These are phyloP conservation scores for Arthrobotrys pseudoclavata DNA, from an alignment of 2,329 filamentous ascomycete genomes.

Conservation along the genomic window DNA sequence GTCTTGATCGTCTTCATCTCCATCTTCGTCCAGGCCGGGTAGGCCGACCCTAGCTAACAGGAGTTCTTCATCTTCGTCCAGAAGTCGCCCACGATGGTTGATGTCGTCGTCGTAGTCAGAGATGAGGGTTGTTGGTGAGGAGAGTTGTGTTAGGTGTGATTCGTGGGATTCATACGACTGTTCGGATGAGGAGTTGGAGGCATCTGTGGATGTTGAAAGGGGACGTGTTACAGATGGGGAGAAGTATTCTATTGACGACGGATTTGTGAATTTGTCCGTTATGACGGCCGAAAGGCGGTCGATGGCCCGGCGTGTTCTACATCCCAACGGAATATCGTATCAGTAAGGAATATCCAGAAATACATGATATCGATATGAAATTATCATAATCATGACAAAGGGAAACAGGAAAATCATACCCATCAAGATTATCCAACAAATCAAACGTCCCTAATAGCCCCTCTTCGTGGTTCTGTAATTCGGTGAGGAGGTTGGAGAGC, in stretches of 20 bases:
- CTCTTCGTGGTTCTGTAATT: conserved; percentile 51
- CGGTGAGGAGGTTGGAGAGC: conserved; percentile 51
- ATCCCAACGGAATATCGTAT: neutral
- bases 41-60: conserved; percentile 27
- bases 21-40: conserved; percentile 19
- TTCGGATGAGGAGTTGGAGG: conserved; percentile 57
- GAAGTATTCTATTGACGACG: conserved; percentile 56
- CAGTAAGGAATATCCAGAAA: neutral
- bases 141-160: conserved; percentile 49
- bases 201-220: conserved; percentile 53
- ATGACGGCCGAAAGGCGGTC: conserved; percentile 59
- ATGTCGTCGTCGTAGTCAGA: conserved; percentile 57
- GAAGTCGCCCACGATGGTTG: conserved; percentile 40
- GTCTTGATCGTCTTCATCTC: conserved; percentile 43
- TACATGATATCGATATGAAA: conserved; percentile 12
- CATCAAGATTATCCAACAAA: conserved; percentile 57
- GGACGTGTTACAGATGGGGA: conserved; percentile 56
- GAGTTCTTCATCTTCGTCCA: conserved; percentile 57
- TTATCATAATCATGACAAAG: neutral
- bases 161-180: conserved; percentile 52
- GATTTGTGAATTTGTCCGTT: conserved; percentile 56
- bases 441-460: conserved; percentile 49
- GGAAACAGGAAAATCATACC: conserved; percentile 27
- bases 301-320: conserved; percentile 53
- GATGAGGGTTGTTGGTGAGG: conserved; percentile 56